Conservation (phyloP, 108 stramenopile species). For the Discostella stelligeroides region DNA sequence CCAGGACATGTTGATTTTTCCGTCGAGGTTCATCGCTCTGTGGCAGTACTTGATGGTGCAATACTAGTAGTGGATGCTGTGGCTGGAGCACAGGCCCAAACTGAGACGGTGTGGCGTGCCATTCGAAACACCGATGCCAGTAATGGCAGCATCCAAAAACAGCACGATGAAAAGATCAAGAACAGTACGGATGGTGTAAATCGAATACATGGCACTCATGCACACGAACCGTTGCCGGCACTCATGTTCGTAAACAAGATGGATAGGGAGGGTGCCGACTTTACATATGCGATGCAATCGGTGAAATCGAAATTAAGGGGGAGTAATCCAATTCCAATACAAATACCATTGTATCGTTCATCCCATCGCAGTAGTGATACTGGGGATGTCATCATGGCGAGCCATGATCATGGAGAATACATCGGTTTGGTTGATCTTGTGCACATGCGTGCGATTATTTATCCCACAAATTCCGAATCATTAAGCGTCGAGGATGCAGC, state of each 20-base stretch:
- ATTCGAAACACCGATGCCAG: constrained; percentile 45
- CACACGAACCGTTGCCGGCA: constrained; percentile 87
- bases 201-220: constrained; percentile 43
- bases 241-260: constrained; percentile 97
- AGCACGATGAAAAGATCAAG: not conserved
- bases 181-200: not conserved
- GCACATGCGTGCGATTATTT: constrained; percentile 91
- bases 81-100: constrained; percentile 97
- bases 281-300: constrained; percentile 77
- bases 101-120: constrained; percentile 97
- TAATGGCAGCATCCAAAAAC: not conserved
- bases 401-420: constrained; percentile 66
- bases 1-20: constrained; percentile 99
- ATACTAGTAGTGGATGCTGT: constrained; percentile 97
- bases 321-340: constrained; percentile 73
- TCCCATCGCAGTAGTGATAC: constrained; percentile 30
- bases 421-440: constrained; percentile 92
- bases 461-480: constrained; percentile 58
- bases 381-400: not conserved
- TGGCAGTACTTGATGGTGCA: constrained; percentile 97
- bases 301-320: constrained; percentile 78
- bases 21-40: constrained; percentile 96
- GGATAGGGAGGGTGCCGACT: constrained; percentile 96
- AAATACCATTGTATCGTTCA: constrained; percentile 73
- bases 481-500: constrained; percentile 70